A percentile compares a stretch with the other conserved stretches of the same genome.
These are phyloP conservation scores for Gyrodon lividus DNA, from an alignment of 768 basidiomycete genomes.

Conservation along the genomic window DNA sequence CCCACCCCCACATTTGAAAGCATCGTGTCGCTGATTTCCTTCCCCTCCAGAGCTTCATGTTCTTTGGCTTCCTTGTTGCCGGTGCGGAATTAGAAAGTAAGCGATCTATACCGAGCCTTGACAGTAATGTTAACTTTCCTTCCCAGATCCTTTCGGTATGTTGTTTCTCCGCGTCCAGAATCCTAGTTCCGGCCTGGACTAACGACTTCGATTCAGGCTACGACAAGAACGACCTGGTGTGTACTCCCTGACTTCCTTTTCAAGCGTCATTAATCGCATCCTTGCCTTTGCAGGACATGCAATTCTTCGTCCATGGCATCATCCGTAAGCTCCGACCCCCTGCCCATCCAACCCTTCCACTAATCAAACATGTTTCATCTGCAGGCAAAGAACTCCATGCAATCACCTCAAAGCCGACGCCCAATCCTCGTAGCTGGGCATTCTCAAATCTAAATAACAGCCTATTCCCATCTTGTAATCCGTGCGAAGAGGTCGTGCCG, in stretches of 20 bases:
- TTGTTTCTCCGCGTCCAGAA: neutral
- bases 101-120: constrained; percentile 21
- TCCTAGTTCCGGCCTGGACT: neutral
- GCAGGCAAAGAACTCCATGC: constrained; percentile 59
- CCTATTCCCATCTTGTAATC: constrained; percentile 37
- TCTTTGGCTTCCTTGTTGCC: constrained; percentile 71
- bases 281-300: constrained; percentile 46
- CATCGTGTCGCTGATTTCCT: neutral
- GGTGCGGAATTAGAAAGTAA: constrained; percentile 74
- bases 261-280: neutral
- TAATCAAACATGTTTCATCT: constrained; percentile 1
- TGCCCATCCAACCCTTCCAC: neutral
- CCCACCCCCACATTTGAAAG: neutral
- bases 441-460: constrained; percentile 57
- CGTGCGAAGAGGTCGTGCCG: constrained; percentile 41
- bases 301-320: constrained; percentile 67
- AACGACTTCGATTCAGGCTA: constrained; percentile 39
- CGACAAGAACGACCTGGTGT: constrained; percentile 69
- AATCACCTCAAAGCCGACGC: constrained; percentile 56
- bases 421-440: constrained; percentile 56
- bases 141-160: constrained; percentile 45
- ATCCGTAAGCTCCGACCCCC: constrained; percentile 45
- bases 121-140: constrained; percentile 1
- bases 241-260: constrained; percentile 12
- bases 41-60: constrained; percentile 52